phyloP scores from a whole-genome alignment of 139 green algal genomes.

The Coelastrella sp. region DNA sequence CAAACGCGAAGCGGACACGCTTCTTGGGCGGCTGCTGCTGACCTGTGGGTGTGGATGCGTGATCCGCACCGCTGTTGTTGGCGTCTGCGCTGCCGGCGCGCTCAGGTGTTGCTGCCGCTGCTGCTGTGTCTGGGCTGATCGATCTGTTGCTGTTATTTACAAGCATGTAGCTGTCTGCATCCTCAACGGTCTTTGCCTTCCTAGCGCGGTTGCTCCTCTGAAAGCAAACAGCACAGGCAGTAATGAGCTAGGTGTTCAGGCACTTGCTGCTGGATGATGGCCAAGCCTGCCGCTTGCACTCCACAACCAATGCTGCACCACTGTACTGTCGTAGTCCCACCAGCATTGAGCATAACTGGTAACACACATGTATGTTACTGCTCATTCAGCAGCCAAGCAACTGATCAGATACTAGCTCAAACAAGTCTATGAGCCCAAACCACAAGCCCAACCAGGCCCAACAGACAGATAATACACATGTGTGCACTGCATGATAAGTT shows the following conservation, averaged over 20 bases:
- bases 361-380: too few species aligned
- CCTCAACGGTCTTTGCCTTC: not conserved
- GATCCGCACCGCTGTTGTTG: slow-evolving; percentile 2
- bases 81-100: slow-evolving; percentile 18
- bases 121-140: not conserved
- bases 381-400: too few species aligned
- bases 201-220: slow-evolving; percentile 8
- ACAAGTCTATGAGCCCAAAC: too few species aligned
- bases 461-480: too few species aligned
- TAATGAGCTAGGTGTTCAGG: too few species aligned
- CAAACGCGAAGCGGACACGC: slow-evolving; percentile 19
- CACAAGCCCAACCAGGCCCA: too few species aligned
- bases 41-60: not conserved
- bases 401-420: too few species aligned
- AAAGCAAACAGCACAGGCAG: not conserved
- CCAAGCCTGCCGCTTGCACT: not conserved
- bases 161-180: not conserved
- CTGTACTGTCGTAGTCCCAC: too few species aligned
- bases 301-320: not conserved
- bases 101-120: not conserved
- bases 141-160: slow-evolving; percentile 26
- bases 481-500: too few species aligned
- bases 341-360: too few species aligned
- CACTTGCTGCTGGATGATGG: too few species aligned
- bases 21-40: slow-evolving; percentile 20